phyloP scores from a whole-genome alignment of 139 green algal genomes.

The Picochlorum sp. region DNA sequence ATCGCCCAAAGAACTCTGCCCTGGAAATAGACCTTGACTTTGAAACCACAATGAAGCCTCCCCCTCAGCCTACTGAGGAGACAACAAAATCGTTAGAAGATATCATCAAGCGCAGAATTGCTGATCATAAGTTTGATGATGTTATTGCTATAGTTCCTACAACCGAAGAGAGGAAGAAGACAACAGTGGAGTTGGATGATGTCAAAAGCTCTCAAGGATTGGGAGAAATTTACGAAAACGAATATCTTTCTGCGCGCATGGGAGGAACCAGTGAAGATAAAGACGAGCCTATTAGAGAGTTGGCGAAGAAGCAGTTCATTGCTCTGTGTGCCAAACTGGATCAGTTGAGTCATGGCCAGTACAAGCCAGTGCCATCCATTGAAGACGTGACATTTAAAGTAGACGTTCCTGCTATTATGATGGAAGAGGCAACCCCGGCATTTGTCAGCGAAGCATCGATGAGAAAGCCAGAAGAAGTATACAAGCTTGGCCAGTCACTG shows the following conservation, averaged over 20 bases:
- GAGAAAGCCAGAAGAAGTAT: conserved; percentile 61
- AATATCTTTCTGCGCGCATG: conserved; percentile 45
- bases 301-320: conserved; percentile 62
- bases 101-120: conserved; percentile 73
- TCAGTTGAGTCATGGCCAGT: conserved; percentile 82
- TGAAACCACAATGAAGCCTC: conserved; percentile 68
- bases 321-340: conserved; percentile 78
- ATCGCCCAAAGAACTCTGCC: conserved; percentile 78
- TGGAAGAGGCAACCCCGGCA: conserved; percentile 29
- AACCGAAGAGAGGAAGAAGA: conserved; percentile 41
- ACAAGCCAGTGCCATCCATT: conserved; percentile 77
- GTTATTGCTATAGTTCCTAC: conserved; percentile 54
- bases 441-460: conserved; percentile 48
- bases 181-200: conserved; percentile 66
- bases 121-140: conserved; percentile 63
- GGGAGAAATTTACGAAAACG: conserved; percentile 74
- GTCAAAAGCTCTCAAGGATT: conserved; percentile 55
- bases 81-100: conserved; percentile 74
- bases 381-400: conserved; percentile 66
- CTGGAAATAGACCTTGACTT: conserved; percentile 94
- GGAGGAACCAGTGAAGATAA: conserved; percentile 27
- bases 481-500: conserved; percentile 6
- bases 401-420: conserved; percentile 61
- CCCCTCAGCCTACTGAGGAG: conserved; percentile 69
- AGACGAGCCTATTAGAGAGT: conserved; percentile 27